Conservation (phyloP, 495 filamentous ascomycete genomes). For the Penicillium argentinense region DNA sequence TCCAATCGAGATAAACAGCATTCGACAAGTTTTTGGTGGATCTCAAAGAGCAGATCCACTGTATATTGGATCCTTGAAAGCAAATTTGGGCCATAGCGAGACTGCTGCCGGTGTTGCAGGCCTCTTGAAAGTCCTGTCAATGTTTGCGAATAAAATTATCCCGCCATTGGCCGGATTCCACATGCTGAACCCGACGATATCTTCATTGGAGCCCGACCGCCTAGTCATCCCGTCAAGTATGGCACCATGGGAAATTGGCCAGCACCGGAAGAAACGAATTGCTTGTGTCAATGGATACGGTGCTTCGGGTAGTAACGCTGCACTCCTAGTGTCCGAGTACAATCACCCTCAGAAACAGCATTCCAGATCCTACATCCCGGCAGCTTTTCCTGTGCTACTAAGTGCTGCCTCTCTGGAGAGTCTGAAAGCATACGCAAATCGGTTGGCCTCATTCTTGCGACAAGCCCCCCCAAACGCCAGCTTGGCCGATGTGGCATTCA, state of each 20-base stretch:
- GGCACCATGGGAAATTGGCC: constrained; percentile 26
- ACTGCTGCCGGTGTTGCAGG: constrained; percentile 39
- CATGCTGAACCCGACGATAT: constrained; percentile 35
- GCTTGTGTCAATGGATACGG: constrained; percentile 42
- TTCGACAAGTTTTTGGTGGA: constrained; percentile 32
- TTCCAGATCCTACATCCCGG: too few species aligned
- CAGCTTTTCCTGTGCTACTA: too few species aligned
- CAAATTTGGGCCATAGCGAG: constrained; percentile 46
- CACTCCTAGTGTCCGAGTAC: constrained; percentile 26
- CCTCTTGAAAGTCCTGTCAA: constrained; percentile 41
- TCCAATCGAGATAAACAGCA: constrained; percentile 27
- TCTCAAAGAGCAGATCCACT: constrained; percentile 12
- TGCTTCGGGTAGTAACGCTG: constrained; percentile 36
- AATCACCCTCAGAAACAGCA: too few species aligned
- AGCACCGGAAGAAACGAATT: constrained; percentile 7
- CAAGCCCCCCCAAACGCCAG: too few species aligned
- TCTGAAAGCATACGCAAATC: too few species aligned
- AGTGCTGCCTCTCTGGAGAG: too few species aligned
- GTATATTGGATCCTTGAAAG: constrained; percentile 39
- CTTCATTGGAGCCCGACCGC: constrained; percentile 9
- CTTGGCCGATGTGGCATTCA: too few species aligned
- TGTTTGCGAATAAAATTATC: constrained; percentile 39
- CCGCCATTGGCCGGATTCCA: constrained; percentile 35
- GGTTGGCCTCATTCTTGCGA: too few species aligned
- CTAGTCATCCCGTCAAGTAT: constrained; percentile 32